These are phyloP conservation scores for Protomyces inundatus DNA, from an alignment of 1,139 yeast species.

Conservation along the genomic window DNA sequence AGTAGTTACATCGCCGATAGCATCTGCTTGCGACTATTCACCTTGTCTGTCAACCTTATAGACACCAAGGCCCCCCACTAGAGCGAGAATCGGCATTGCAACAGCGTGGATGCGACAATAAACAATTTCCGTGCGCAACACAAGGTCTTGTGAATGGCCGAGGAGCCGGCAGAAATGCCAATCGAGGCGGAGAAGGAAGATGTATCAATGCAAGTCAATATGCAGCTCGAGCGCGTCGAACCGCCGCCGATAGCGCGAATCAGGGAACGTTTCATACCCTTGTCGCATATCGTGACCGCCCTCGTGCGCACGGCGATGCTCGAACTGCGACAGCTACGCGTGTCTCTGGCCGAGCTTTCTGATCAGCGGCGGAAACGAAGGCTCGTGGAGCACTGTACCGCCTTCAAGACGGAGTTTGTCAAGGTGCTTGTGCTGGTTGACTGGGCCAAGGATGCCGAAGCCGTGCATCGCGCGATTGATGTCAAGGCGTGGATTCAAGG, in stretches of 20 bases:
- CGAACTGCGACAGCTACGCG: conserved; percentile 58
- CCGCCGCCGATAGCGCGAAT: conserved; percentile 64
- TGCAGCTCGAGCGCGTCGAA: neutral
- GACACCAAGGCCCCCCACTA: no score
- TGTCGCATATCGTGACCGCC: conserved; percentile 54
- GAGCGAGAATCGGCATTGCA: no score
- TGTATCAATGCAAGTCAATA: neutral
- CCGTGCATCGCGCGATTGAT: conserved; percentile 71
- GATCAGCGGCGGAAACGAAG: conserved; percentile 62
- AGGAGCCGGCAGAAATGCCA: neutral
- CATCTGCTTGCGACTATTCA: no score
- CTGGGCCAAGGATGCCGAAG: conserved; percentile 73
- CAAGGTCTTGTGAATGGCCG: neutral
- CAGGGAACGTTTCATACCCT: conserved; percentile 62
- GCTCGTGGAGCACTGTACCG: conserved; percentile 62
- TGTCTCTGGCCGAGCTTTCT: conserved; percentile 53
- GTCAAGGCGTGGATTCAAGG: conserved; percentile 81
- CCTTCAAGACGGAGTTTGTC: conserved; percentile 72
- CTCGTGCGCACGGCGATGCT: conserved; percentile 60
- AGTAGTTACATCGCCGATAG: no score
- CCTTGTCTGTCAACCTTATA: no score
- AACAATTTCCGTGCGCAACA: neutral
- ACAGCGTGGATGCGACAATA: no score
- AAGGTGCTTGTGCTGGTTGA: conserved; percentile 77
- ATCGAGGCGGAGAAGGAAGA: neutral